Base-by-base conservation (phyloP, 73 alveolate genomes). In the Paramecium pentaurelia region DNA sequence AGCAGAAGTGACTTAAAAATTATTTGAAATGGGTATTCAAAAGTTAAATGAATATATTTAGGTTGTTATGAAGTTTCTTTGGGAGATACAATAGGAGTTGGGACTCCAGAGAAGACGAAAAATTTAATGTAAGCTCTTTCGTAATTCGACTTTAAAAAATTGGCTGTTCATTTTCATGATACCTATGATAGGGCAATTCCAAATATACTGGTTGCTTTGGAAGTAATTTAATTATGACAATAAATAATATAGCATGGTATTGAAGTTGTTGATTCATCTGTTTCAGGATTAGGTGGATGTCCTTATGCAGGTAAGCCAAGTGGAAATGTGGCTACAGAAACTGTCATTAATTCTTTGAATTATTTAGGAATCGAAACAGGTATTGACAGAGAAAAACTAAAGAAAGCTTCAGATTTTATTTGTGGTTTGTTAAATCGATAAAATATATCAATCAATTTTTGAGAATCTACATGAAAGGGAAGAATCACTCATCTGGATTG, bases 241-340 rank as follows among this genome's bases (percentile, higher is more conserved):
- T 36, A 20, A 38, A 20, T 38, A 68, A 59, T 8, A n/a, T 58
- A 92, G 93, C 47, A 92, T 73, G 99, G 99, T 10, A 88, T 98
- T n/a, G 44, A 93, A 38, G 95, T 93, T 11, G 94, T 98, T 5
- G 99, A 98, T 71, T 95, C 99, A 12, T 94, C 98, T 30, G 98
- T 97, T 42, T 98, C 98, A 12, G 99, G 99, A 25, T 96, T 98
- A 28, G 99, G 99, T 4, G 99, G 99, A 40, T 98, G 99, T 77
- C 99, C 99, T 20, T 98, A 97, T 95, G 99, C 99, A 3, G 98
- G 96, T 28, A 98, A 98, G 14, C 98, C 99, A 70, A 86, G 98
- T 22, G 99, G 99, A 28, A 98, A 98, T 88, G 99, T 96, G 11
- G 96, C 98, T 36, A 98, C 99, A 2, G 99, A 98, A 71, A 99